phyloP scores from a whole-genome alignment of 2,329 filamentous ascomycete genomes.

The Fusarium sp. region DNA sequence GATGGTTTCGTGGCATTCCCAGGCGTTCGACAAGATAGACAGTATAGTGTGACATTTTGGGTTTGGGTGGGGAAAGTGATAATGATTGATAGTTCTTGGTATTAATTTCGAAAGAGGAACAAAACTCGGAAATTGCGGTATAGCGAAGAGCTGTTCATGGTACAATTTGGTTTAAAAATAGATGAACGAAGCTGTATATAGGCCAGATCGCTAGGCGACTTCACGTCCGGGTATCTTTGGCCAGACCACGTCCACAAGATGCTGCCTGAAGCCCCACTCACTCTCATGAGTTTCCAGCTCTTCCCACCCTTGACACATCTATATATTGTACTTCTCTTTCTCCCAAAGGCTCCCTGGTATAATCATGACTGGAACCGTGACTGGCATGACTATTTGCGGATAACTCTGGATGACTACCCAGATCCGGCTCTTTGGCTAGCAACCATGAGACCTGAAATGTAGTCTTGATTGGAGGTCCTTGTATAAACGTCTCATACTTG shows the following conservation, averaged over 20 bases:
- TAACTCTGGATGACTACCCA: constrained; percentile 34
- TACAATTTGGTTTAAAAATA: rapidly evolving
- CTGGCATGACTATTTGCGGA: constrained; percentile 20
- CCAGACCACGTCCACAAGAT: neutral
- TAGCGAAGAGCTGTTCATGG: neutral
- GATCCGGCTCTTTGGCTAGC: constrained; percentile 36
- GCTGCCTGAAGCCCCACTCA: neutral
- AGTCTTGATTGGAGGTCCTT: too few relatives aligned
- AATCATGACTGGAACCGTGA: too few relatives aligned
- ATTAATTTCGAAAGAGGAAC: neutral
- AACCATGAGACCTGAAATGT: constrained; percentile 24
- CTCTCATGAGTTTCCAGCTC: neutral
- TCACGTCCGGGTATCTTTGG: neutral
- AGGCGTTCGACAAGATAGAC: neutral
- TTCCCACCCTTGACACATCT: neutral
- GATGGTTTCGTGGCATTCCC: neutral
- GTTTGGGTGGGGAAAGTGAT: too few relatives aligned
- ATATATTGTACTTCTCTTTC: neutral
- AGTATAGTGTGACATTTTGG: neutral
- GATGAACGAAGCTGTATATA: neutral
- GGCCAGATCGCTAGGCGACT: neutral
- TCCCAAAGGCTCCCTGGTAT: too few relatives aligned
- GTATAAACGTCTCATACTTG: too few relatives aligned
- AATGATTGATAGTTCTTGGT: neutral
- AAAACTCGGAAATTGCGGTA: neutral